Conservation (phyloP, 495 filamentous ascomycete genomes). For the Durotheca rogersii region DNA sequence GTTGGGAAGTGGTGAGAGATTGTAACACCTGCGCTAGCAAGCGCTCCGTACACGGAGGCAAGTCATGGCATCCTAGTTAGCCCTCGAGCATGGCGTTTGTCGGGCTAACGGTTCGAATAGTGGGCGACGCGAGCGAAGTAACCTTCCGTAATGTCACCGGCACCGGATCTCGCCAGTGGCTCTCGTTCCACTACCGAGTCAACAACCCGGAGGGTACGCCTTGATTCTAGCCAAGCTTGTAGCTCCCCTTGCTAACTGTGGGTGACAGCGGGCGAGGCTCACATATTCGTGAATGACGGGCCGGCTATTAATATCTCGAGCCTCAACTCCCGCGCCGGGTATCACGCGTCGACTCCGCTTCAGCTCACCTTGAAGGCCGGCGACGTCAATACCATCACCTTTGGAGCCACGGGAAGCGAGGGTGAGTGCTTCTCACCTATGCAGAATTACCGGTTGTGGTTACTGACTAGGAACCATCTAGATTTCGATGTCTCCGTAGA, state of each 20-base stretch:
- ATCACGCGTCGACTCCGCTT: conserved; percentile 41
- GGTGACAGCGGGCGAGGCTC: conserved; percentile 37
- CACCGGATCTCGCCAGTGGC: conserved; percentile 41
- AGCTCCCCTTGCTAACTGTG: background rate
- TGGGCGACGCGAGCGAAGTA: conserved; percentile 25
- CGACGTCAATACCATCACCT: conserved; percentile 41
- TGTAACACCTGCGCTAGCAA: conserved; percentile 36
- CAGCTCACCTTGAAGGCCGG: conserved; percentile 38
- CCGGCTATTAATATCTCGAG: conserved; percentile 41
- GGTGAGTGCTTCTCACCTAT: conserved; percentile 22
- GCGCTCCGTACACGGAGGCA: conserved; percentile 36
- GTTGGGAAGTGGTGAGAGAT: conserved; percentile 21
- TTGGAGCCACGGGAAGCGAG: conserved; percentile 37
- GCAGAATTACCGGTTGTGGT: background rate
- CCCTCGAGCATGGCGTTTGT: background rate
- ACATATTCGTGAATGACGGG: conserved; percentile 43
- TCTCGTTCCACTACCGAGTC: conserved; percentile 44
- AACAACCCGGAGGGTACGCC: conserved; percentile 33
- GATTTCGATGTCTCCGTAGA: conserved; percentile 36
- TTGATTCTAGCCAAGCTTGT: conserved; percentile 8
- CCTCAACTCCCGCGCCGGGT: conserved; percentile 46
- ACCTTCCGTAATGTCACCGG: conserved; percentile 47
- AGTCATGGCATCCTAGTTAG: background rate
- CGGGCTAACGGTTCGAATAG: conserved; percentile 13
- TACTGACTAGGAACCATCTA: conserved; percentile 11